These are phyloP conservation scores for Flagelloscypha sp. DNA, from an alignment of 768 basidiomycete species.

Conservation along the genomic window DNA sequence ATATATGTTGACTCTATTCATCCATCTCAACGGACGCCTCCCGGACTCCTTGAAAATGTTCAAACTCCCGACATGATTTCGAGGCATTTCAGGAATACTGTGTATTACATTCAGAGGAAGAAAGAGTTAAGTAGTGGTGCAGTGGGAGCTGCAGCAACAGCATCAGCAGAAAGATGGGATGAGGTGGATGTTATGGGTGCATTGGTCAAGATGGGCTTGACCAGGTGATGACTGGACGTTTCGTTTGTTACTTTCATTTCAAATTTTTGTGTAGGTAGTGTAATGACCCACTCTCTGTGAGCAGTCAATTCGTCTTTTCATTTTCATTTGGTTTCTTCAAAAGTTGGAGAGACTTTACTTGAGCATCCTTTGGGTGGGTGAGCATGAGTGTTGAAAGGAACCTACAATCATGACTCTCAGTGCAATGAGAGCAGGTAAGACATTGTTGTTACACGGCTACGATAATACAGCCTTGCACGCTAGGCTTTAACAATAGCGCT, in stretches of 20 bases:
- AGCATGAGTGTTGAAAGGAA: too few species aligned
- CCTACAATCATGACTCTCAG: too few species aligned
- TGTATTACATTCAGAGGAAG: slow-evolving; percentile 72
- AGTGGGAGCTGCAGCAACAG: slow-evolving; percentile 18
- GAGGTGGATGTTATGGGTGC: slow-evolving; percentile 88
- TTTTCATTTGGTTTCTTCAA: too few species aligned
- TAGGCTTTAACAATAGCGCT: too few species aligned
- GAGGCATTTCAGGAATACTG: slow-evolving; percentile 87
- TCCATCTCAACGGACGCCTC: slow-evolving; percentile 78
- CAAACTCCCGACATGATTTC: slow-evolving; percentile 91
- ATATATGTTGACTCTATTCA: slow-evolving; percentile 84
- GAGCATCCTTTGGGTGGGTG: too few species aligned
- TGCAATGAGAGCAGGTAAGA: too few species aligned
- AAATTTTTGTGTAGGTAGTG: too few species aligned
- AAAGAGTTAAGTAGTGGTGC: slow-evolving; percentile 38
- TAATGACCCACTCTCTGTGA: too few species aligned
- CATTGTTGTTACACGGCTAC: too few species aligned
- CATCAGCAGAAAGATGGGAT: slow-evolving; percentile 56
- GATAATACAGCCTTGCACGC: too few species aligned
- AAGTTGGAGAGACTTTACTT: too few species aligned
- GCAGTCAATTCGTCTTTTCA: too few species aligned
- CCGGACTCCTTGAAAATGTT: slow-evolving; percentile 86
- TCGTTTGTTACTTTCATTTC: neutral
- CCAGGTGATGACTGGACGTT: slow-evolving; percentile 28
- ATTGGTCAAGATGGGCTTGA: slow-evolving; percentile 80